phyloP scores from a whole-genome alignment of 805 yeast species.

The Spathaspora sp. region DNA sequence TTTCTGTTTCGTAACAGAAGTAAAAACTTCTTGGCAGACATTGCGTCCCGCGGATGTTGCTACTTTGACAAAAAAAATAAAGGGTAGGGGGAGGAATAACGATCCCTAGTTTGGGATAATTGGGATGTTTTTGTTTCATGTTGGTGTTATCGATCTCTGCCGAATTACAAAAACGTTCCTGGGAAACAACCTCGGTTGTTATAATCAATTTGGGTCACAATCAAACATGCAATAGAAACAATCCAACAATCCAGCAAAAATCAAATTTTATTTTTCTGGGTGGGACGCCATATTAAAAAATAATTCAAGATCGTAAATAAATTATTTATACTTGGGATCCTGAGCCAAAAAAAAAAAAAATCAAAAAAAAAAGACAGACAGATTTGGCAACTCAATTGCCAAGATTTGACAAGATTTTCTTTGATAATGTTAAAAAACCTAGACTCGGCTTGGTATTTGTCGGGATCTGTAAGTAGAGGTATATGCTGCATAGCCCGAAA shows the following conservation, averaged over 20 bases:
- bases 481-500: background rate
- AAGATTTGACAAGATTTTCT: background rate
- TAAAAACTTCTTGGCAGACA: conserved; percentile 1
- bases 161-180: too few species aligned
- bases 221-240: too few species aligned
- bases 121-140: too few species aligned
- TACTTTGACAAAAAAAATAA: too few species aligned
- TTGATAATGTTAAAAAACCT: background rate
- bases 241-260: too few species aligned
- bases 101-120: too few species aligned
- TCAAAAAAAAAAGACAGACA: background rate
- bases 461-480: background rate
- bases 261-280: background rate
- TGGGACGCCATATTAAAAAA: background rate
- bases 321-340: background rate
- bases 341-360: background rate
- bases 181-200: too few species aligned
- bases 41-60: background rate
- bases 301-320: background rate
- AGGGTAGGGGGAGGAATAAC: too few species aligned
- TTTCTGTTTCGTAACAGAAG: background rate
- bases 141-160: too few species aligned
- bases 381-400: background rate
- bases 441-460: background rate
- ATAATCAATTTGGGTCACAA: background rate